Evolutionary conservation across 2,329 filamentous ascomycete species (phyloP).

Genomic region (Aureobasidium leucospermi): DNA sequence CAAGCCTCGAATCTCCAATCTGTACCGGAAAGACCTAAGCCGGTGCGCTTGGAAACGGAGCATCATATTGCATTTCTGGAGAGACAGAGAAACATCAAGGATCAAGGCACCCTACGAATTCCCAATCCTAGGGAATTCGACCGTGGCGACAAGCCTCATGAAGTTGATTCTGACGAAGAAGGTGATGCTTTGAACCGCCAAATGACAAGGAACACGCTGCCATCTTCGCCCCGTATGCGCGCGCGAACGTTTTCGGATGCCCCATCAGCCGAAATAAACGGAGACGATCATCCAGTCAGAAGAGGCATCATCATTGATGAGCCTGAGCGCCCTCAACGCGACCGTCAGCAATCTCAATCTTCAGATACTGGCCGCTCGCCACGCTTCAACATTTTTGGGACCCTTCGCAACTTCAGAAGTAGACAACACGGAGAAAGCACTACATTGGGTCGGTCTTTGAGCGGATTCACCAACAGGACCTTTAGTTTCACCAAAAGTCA

Average conservation of each 20-base stretch:
- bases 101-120: constrained; percentile 72
- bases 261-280: constrained; percentile 23
- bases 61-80: constrained; percentile 85
- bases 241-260: not conserved
- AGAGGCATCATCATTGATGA: constrained; percentile 62
- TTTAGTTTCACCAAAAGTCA: constrained; percentile 25
- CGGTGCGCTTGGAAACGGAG: constrained; percentile 52
- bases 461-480: constrained; percentile 14
- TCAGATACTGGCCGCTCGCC: not conserved
- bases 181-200: constrained; percentile 24
- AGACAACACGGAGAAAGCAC: not conserved
- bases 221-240: not conserved
- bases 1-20: constrained; percentile 24
- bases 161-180: constrained; percentile 41
- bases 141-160: constrained; percentile 63
- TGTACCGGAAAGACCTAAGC: constrained; percentile 41
- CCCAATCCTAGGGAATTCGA: constrained; percentile 89
- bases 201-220: constrained; percentile 22
- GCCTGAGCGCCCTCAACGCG: constrained; percentile 41
- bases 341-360: constrained; percentile 15
- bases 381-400: constrained; percentile 16
- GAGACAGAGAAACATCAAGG: constrained; percentile 65
- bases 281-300: constrained; percentile 34
- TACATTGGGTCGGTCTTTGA: constrained; percentile 10
- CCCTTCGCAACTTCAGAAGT: constrained; percentile 1